Base-by-base conservation (phyloP, 129 eudicot species). In the Chrysanthemum makinoi region DNA sequence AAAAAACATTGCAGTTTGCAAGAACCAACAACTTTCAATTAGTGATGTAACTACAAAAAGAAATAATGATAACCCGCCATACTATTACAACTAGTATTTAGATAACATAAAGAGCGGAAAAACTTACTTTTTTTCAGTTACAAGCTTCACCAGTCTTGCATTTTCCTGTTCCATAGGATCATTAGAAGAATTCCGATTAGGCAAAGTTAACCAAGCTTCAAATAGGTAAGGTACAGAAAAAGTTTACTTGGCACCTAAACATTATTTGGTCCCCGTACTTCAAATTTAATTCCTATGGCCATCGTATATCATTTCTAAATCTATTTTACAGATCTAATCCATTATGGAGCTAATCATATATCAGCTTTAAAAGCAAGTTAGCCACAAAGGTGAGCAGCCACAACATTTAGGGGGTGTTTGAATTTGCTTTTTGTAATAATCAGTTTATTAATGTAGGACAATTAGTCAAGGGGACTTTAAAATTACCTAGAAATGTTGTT, bases 81-180 rank as follows among this genome's bases (percentile, higher is more conserved):
- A 1, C 35, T 30, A 3, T 30, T 30, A 3, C 35, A 30, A 30
- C 64, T 22, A 68, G 48, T 50, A 9, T 14, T 47, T 46, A 6
- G 69, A 66, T 10, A 48, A 53, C 55, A 44, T 13, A 68, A 65
- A 39, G 10, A 56, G 5, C 43, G 12, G 24, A 43, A 28, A 43
- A 44, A 61, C 49, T 62, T 88, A 91, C 97, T 86, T 84, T 76
- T 86, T 88, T 51, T 91, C 96, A 46, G 82, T 77, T 73, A 91
- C 73, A 58, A 80, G 82, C 80, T 78, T 82, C 88, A 77, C 56
- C 80, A 91, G 66, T 56, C 79, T 82, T 79, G 79, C 58, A 72
- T 83, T 90, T 81, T 90, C 97, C 97, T 90, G 91, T 53, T 53
- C 14, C 78, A 84, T 69, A 19, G 8, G 66, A 68, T 71, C 52